phyloP scores from a whole-genome alignment of 768 basidiomycete species.

The Mycena galericulata region DNA sequence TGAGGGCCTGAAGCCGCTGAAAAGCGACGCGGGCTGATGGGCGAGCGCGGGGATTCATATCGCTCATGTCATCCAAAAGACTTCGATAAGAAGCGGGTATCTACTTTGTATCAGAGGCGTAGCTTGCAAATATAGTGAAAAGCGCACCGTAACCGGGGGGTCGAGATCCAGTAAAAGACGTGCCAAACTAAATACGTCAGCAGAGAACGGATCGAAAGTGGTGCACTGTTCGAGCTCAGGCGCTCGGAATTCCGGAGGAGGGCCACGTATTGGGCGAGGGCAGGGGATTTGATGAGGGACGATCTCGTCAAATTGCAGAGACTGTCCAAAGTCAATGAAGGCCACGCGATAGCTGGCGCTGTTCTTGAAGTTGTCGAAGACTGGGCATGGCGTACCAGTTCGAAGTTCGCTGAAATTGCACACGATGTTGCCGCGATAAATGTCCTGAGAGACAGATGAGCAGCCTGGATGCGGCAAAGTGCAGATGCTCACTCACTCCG shows the following conservation, averaged over 20 bases:
- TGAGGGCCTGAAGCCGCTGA: background rate
- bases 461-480: background rate
- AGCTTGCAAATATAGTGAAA: background rate
- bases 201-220: background rate
- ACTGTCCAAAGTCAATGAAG: conserved; percentile 2
- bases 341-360: background rate
- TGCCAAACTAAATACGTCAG: conserved; percentile 9
- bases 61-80: conserved; percentile 4
- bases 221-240: background rate
- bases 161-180: background rate
- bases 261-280: background rate
- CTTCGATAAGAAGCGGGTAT: background rate
- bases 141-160: background rate
- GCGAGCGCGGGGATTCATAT: background rate
- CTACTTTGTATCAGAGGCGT: background rate
- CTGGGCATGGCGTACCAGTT: background rate
- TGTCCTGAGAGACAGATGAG: background rate
- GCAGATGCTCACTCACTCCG: background rate
- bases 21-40: conserved; percentile 1
- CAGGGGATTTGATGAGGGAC: background rate
- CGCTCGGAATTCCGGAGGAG: background rate
- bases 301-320: background rate
- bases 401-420: background rate
- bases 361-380: background rate
- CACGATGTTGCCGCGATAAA: background rate